phyloP scores from a whole-genome alignment of 805 yeast genomes.

The Schizosaccharomyces osmophilus region DNA sequence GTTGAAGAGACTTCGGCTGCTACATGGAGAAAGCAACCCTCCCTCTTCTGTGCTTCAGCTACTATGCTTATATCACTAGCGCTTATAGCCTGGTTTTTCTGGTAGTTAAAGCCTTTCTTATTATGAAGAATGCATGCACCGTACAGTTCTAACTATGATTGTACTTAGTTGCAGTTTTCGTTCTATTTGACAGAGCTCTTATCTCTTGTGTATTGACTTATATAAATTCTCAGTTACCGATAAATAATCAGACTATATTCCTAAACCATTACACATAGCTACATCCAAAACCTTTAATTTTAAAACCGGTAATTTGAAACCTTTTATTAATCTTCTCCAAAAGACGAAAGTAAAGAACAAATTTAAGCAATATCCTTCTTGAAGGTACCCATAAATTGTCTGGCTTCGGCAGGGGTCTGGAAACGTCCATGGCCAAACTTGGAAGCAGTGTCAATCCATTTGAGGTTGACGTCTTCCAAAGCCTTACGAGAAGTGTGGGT shows the following conservation, averaged over 20 bases:
- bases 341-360: background rate
- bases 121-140: background rate
- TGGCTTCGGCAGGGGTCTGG: conserved; percentile 99
- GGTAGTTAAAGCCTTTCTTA: background rate
- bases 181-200: too few relatives aligned
- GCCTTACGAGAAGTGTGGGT: conserved; percentile 96
- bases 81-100: background rate
- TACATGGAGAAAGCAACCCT: background rate
- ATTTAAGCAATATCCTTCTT: conserved; percentile 21
- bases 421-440: conserved; percentile 99
- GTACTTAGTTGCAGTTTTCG: too few relatives aligned
- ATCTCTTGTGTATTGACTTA: too few relatives aligned
- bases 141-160: background rate
- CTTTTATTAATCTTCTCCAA: background rate
- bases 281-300: too few relatives aligned
- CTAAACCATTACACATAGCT: too few relatives aligned
- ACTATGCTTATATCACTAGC: background rate
- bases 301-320: background rate
- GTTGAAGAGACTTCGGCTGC: background rate
- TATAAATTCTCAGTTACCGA: too few relatives aligned
- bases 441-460: conserved; percentile 99
- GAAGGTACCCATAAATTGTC: conserved; percentile 97
- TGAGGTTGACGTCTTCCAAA: conserved; percentile 81
- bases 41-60: background rate
- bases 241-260: too few relatives aligned